Conservation (phyloP, 352 stramenopile species). For the Globisporangium viniferum region DNA sequence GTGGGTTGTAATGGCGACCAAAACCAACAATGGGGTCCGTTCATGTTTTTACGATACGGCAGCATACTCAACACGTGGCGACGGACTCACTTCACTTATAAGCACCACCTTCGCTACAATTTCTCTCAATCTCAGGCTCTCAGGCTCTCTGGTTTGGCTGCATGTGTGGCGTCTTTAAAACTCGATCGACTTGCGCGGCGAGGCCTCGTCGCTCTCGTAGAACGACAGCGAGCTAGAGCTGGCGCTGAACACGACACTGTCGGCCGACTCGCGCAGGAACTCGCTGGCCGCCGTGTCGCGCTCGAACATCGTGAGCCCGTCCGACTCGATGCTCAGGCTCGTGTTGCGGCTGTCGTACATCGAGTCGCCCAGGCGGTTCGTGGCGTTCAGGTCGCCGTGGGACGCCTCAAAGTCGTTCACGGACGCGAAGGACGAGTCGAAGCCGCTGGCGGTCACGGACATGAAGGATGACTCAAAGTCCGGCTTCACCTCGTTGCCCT, state of each 20-base stretch:
- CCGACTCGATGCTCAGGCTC: slow-evolving; percentile 26
- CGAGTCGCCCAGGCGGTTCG: slow-evolving; percentile 2
- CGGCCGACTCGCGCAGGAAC: slow-evolving; percentile 29
- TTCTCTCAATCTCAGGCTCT: neutral
- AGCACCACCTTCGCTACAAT: slow-evolving; percentile 1
- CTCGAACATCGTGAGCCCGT: slow-evolving; percentile 23
- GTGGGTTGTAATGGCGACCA: neutral
- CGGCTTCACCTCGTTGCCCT: neutral
- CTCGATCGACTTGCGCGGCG: slow-evolving; percentile 16
- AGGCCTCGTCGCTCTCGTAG: slow-evolving; percentile 19
- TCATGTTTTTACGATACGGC: neutral
- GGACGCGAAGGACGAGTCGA: neutral
- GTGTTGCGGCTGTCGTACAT: slow-evolving; percentile 11
- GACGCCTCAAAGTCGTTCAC: slow-evolving; percentile 10
- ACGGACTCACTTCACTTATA: neutral
- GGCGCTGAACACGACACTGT: slow-evolving; percentile 22
- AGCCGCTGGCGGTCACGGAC: slow-evolving; percentile 1
- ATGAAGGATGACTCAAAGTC: slow-evolving; percentile 11
- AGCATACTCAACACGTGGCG: neutral
- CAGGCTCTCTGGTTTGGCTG: neutral
- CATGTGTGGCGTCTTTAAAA: slow-evolving; percentile 8
- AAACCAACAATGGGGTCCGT: neutral
- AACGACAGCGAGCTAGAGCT: slow-evolving; percentile 32
- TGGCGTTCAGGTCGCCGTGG: neutral
- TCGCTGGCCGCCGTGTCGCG: slow-evolving; percentile 38